phyloP scores from a whole-genome alignment of 129 eudicot genomes.

The Lactuca saligna region DNA sequence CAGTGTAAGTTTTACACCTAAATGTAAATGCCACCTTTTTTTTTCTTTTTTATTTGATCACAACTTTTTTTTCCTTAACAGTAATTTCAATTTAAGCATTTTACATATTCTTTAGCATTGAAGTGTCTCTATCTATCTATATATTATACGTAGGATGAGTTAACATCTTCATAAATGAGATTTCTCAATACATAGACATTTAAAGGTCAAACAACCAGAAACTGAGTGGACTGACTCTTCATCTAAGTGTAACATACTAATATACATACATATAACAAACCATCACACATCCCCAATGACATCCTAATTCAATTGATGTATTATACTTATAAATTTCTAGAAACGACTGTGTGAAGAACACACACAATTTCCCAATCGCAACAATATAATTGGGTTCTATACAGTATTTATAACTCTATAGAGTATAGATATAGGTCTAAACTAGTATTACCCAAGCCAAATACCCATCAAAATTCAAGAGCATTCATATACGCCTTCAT shows the following conservation, averaged over 20 bases:
- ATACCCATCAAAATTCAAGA: slow-evolving; percentile 6
- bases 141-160: too few species aligned
- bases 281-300: not conserved
- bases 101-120: too few species aligned
- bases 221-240: not conserved
- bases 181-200: not conserved
- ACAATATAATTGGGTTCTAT: slow-evolving; percentile 7
- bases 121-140: too few species aligned
- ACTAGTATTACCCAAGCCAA: not conserved
- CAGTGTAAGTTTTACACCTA: not conserved
- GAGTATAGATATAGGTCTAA: not conserved
- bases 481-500: slow-evolving; percentile 33
- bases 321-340: not conserved
- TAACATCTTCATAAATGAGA: not conserved
- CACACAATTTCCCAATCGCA: slow-evolving; percentile 14
- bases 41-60: too few species aligned
- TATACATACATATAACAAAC: too few species aligned
- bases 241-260: too few species aligned
- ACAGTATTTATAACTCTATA: slow-evolving; percentile 25
- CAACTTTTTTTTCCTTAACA: too few species aligned
- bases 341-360: not conserved
- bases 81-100: too few species aligned
- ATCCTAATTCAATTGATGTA: not conserved
- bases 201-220: not conserved
- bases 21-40: too few species aligned